Conservation (phyloP, 257 asterid genomes). For the Gardenia jasminoides region DNA sequence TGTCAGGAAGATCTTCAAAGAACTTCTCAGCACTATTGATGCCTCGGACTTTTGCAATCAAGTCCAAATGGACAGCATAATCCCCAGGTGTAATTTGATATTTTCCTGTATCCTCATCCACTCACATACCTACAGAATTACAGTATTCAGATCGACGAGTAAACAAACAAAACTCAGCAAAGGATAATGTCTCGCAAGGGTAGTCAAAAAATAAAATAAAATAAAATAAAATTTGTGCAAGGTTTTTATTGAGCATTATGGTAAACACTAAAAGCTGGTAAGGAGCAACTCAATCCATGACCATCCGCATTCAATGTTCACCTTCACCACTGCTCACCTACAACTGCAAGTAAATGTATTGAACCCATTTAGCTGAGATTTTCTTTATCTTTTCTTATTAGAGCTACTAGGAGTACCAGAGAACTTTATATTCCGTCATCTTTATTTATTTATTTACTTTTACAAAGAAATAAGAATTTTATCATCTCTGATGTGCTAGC, state of each 20-base stretch:
- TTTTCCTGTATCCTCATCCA: slow-evolving; percentile 87
- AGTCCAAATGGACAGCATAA: slow-evolving; percentile 87
- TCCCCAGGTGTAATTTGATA: slow-evolving; percentile 80
- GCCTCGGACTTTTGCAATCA: slow-evolving; percentile 84
- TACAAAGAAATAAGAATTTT: too few species aligned
- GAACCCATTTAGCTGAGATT: background rate
- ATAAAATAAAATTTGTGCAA: too few species aligned
- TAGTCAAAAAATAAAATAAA: too few species aligned
- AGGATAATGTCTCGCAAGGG: background rate
- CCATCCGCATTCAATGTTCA: background rate
- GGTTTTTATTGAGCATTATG: background rate
- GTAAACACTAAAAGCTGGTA: background rate
- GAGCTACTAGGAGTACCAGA: background rate
- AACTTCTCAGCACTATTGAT: slow-evolving; percentile 82
- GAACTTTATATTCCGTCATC: background rate
- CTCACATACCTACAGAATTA: slow-evolving; percentile 66
- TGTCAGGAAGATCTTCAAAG: slow-evolving; percentile 76
- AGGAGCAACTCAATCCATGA: background rate
- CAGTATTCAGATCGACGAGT: background rate
- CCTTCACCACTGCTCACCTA: background rate
- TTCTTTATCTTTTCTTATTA: too few species aligned
- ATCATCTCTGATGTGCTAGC: background rate
- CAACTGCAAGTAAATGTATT: background rate
- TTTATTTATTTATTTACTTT: too few species aligned
- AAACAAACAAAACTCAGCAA: background rate